phyloP scores from a whole-genome alignment of 2,329 filamentous ascomycete species.

The Penicillium glabrum region DNA sequence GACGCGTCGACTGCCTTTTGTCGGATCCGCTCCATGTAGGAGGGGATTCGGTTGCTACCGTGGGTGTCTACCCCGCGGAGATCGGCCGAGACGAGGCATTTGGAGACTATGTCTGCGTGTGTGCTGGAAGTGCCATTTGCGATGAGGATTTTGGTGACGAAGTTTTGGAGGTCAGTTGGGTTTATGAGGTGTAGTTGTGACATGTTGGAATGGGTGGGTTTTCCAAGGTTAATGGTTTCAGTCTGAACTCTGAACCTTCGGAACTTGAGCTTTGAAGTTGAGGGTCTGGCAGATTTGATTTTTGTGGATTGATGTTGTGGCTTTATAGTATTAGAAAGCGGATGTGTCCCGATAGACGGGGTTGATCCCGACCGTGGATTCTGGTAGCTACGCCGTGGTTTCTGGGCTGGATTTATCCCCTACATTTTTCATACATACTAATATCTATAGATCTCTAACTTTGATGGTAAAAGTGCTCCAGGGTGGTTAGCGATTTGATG shows the following conservation, averaged over 20 bases:
- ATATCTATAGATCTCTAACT: too few relatives aligned
- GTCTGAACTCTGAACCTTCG: too few relatives aligned
- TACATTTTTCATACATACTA: too few relatives aligned
- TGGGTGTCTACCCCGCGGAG: slow-evolving; percentile 78
- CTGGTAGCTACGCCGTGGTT: background rate
- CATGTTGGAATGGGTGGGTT: background rate
- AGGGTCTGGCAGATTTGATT: background rate
- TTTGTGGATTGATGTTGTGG: background rate
- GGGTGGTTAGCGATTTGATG: too few relatives aligned
- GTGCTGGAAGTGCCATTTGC: slow-evolving; percentile 56
- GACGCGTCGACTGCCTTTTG: slow-evolving; percentile 65
- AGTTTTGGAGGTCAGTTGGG: slow-evolving; percentile 16
- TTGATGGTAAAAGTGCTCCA: too few relatives aligned
- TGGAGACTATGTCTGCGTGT: slow-evolving; percentile 65
- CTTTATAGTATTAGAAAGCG: background rate
- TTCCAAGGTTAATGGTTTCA: background rate
- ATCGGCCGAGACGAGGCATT: slow-evolving; percentile 68
- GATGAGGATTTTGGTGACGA: slow-evolving; percentile 28
- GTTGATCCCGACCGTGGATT: background rate
- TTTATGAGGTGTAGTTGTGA: slow-evolving; percentile 19
- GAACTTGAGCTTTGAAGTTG: too few relatives aligned
- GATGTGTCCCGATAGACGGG: background rate
- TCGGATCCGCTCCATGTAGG: slow-evolving; percentile 72
- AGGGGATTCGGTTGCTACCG: slow-evolving; percentile 74
- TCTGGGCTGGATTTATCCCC: background rate